Conservation (phyloP, 2,329 filamentous ascomycete species). For the Pleurostoma richardsiae region DNA sequence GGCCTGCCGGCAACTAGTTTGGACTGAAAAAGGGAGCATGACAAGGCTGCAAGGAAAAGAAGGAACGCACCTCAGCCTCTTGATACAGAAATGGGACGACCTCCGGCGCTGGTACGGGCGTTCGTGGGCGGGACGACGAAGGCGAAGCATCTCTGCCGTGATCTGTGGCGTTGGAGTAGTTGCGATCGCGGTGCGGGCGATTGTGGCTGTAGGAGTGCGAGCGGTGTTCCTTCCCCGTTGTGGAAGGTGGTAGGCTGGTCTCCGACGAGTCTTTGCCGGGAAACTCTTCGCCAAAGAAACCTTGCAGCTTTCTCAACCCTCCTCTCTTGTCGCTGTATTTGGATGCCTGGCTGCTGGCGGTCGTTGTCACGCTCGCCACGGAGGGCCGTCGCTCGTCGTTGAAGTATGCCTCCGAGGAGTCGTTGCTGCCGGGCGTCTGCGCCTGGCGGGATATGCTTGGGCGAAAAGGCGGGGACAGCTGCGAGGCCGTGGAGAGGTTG, state of each 20-base stretch:
- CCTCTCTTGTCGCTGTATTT: slow-evolving; percentile 65
- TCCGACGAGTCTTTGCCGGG: slow-evolving; percentile 71
- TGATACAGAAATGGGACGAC: slow-evolving; percentile 98
- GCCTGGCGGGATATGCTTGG: slow-evolving; percentile 34
- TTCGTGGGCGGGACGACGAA: slow-evolving; percentile 70
- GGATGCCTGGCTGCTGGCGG: slow-evolving; percentile 78
- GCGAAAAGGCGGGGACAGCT: slow-evolving; percentile 67
- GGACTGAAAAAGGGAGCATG: slow-evolving; percentile 2
- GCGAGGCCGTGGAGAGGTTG: slow-evolving; percentile 55
- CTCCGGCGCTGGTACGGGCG: slow-evolving; percentile 83
- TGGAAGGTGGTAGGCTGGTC: slow-evolving; percentile 51
- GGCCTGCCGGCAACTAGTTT: no score
- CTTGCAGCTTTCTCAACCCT: slow-evolving; percentile 78
- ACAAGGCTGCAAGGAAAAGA: slow-evolving; percentile 3
- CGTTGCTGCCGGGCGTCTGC: slow-evolving; percentile 46
- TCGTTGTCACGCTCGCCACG: slow-evolving; percentile 76
- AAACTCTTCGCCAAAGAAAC: slow-evolving; percentile 90
- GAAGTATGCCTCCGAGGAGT: slow-evolving; percentile 59
- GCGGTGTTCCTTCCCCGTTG: slow-evolving; percentile 53
- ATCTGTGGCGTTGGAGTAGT: slow-evolving; percentile 73
- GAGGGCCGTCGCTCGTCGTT: slow-evolving; percentile 79
- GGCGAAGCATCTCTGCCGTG: slow-evolving; percentile 72
- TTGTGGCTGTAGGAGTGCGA: slow-evolving; percentile 58
- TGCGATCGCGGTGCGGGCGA: slow-evolving; percentile 64
- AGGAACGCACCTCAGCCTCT: slow-evolving; percentile 65